phyloP scores from a whole-genome alignment of 2,329 filamentous ascomycete genomes.

The Scedosporium minutisporum region DNA sequence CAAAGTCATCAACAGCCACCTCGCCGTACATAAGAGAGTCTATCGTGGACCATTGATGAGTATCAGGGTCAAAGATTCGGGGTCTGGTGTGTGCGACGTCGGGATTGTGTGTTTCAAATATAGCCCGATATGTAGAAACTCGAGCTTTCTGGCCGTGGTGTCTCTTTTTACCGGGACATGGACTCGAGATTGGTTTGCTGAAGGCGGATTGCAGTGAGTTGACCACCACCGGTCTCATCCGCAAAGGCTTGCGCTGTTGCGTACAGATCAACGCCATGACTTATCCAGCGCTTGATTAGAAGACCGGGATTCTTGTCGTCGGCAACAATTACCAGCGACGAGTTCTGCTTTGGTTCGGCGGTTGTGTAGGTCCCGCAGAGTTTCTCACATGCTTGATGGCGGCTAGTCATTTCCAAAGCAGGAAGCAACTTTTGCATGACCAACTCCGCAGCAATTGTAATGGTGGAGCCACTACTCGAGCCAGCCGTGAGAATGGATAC shows the following conservation, averaged over 20 bases:
- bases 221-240: not conserved
- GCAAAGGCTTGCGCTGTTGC: constrained; percentile 8
- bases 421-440: constrained; percentile 8
- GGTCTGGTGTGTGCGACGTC: too few species aligned
- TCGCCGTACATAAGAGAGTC: constrained; percentile 12
- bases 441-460: constrained; percentile 5
- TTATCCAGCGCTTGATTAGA: constrained; percentile 8
- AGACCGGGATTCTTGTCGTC: constrained; percentile 8
- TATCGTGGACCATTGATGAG: constrained; percentile 6
- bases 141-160: too few species aligned
- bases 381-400: constrained; percentile 6
- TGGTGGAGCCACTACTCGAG: not conserved
- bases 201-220: constrained; percentile 1
- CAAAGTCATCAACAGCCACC: constrained; percentile 11
- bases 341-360: not conserved
- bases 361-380: constrained; percentile 8
- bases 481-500: constrained; percentile 10
- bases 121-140: too few species aligned
- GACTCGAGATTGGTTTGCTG: too few species aligned
- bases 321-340: constrained; percentile 5
- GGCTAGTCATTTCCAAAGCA: constrained; percentile 5
- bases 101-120: too few species aligned
- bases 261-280: constrained; percentile 6
- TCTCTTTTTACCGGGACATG: too few species aligned
- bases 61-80: constrained; percentile 6